Percentiles rank a stretch among this genome's conserved stretches.
phyloP scores from a whole-genome alignment of 169 alveolate species.

The Eimeria praecox region DNA sequence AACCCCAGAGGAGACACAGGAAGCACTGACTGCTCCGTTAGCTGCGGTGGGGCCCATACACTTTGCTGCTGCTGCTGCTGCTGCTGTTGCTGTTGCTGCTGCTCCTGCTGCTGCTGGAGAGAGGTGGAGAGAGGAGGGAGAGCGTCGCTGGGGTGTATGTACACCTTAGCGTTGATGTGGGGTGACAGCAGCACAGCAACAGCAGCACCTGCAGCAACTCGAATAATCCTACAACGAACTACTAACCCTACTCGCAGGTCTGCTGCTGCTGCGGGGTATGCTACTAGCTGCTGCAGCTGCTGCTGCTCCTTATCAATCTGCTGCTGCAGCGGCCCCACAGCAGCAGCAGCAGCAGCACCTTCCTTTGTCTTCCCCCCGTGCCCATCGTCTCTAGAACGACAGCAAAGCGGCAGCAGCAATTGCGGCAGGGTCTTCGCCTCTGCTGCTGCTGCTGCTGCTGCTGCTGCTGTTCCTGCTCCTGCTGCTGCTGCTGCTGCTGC shows the following conservation, averaged over 20 bases:
- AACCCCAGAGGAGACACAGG: constrained; percentile 4
- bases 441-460: constrained; percentile 40
- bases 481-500: background rate
- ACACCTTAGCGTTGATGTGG: background rate
- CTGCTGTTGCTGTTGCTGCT: constrained; percentile 24
- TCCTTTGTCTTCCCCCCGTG: background rate
- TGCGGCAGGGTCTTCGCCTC: constrained; percentile 2
- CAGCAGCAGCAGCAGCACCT: background rate
- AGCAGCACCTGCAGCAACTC: background rate
- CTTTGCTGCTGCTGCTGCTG: constrained; percentile 25
- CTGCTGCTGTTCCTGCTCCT: background rate
- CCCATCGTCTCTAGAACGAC: background rate
- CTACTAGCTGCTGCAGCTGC: background rate
- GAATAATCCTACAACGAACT: background rate
- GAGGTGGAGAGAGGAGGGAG: constrained; percentile 8
- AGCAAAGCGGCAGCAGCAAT: constrained; percentile 8
- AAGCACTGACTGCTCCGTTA: background rate
- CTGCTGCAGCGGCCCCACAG: background rate
- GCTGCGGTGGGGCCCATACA: background rate
- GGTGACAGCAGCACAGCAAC: background rate
- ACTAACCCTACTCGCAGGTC: background rate
- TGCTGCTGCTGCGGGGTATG: background rate
- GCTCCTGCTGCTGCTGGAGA: constrained; percentile 3
- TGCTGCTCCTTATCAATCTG: background rate
- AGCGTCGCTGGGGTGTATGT: constrained; percentile 38